These are phyloP conservation scores for Acanthamoeba sp. DNA, from an alignment of 208 protist species.

Conservation along the genomic window DNA sequence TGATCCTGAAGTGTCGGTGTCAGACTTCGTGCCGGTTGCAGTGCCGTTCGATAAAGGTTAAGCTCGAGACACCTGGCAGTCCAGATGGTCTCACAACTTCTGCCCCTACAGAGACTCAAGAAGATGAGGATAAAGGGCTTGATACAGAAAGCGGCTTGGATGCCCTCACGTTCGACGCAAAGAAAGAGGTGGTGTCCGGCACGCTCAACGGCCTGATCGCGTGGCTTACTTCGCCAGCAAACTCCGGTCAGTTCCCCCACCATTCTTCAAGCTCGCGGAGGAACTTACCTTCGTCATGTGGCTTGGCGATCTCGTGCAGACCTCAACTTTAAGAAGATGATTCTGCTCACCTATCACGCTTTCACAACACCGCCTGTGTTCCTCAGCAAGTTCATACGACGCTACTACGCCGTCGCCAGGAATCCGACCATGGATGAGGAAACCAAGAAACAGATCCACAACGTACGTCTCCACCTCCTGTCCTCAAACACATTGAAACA, in stretches of 20 bases:
- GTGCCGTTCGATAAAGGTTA: constrained; percentile 8
- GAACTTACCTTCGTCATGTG: not conserved
- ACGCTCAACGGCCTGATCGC: constrained; percentile 36
- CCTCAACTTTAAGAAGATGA: constrained; percentile 79
- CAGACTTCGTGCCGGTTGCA: constrained; percentile 12
- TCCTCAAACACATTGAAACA: not conserved
- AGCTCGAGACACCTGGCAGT: not conserved
- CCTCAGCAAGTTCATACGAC: constrained; percentile 82
- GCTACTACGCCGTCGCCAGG: constrained; percentile 59
- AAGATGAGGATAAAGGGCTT: constrained; percentile 15
- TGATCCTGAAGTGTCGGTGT: not conserved
- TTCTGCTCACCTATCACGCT: constrained; percentile 85
- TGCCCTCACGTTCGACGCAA: not conserved
- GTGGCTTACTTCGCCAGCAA: constrained; percentile 2
- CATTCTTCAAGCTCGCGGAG: not conserved
- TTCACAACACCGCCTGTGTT: constrained; percentile 85
- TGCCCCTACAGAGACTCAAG: not conserved
- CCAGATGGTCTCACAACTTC: not conserved
- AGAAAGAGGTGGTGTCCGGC: constrained; percentile 31
- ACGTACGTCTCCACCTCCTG: not conserved
- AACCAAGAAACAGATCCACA: constrained; percentile 11
- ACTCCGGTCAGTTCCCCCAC: not conserved
- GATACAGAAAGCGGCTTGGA: not conserved
- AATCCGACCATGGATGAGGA: not conserved
- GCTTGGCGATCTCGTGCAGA: constrained; percentile 24